Evolutionary conservation across 352 stramenopile species (phyloP), one percentile per base, ranked within the genome.

Genomic region (Phytophthora boehmeriae): DNA sequence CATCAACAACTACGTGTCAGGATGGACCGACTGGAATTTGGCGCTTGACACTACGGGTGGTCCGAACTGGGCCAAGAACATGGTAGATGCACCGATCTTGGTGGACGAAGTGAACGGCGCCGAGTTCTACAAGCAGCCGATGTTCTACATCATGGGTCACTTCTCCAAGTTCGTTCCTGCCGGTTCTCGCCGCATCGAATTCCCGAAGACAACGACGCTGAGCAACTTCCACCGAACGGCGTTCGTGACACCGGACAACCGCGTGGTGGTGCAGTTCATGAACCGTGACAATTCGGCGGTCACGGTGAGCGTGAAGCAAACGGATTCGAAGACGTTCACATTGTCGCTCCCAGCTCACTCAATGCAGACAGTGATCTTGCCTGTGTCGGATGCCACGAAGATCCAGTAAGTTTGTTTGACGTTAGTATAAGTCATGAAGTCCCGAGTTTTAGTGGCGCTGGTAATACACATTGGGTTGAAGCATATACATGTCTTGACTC

Each of bases 11-110:
- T 87, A 78, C 61, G 80, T 86, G 10, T 70, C 71, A 8, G 85
- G 86, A 8, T 97, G 86, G 87, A 92, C 71, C n/a, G 86, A 97
- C 75, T 97, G 89, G 88, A 97, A 97, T 63, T 53, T 96, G 16
- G 68, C 83, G 49, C 76, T 97, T 11, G 73, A 92, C 63, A 83
- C 73, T 25, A 69, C 46, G 10, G 79, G 81, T 8, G 90, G 89
- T 0, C 90, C 90, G 0, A 95, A 89, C 46, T 93, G 92, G 83
- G 63, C 72, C n/a, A 43, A 71, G 34, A 95, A 95, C 75, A 45
- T 69, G 6, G 84, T 92, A n/a, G 88, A 96, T 46, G 64, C 88
- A 16, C 84, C 84, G 1, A 90, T 95, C 27, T 54, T 96, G 25
- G 62, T 90, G 4, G 80, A 90, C 55, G 80, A 89, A 47, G 54